Evolutionary conservation across 345 rosid species (phyloP).

Genomic region (Erucastrum elatum): DNA sequence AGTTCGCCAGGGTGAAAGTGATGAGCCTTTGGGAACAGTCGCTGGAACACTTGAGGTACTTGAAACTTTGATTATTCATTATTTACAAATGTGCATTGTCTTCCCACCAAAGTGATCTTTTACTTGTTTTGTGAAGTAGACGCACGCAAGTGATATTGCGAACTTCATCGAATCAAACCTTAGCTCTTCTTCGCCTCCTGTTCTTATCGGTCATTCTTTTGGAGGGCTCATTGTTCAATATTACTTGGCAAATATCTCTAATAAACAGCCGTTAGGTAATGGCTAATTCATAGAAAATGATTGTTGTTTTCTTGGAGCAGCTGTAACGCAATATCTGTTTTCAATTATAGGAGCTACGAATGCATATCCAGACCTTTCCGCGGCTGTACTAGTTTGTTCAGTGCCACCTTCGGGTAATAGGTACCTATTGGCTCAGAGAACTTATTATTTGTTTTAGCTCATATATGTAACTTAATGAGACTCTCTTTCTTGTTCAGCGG

Average conservation of each 20-base stretch:
- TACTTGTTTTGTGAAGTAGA: constrained; percentile 57
- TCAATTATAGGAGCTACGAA: constrained; percentile 41
- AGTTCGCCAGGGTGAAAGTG: constrained; percentile 79
- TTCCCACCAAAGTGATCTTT: neutral
- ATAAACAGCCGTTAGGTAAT: constrained; percentile 43
- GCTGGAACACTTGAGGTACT: constrained; percentile 83
- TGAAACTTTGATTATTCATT: neutral
- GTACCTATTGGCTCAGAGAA: constrained; percentile 34
- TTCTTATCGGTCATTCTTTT: constrained; percentile 85
- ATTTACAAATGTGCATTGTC: neutral
- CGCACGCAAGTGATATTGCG: constrained; percentile 83
- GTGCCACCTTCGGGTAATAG: constrained; percentile 96
- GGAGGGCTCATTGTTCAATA: constrained; percentile 86
- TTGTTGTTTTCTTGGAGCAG: neutral
- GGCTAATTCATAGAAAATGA: neutral
- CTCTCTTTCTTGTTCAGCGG: constrained; percentile 53
- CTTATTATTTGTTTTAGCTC: constrained; percentile 19
- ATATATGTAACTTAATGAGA: neutral
- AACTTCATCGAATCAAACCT: constrained; percentile 63
- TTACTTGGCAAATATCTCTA: constrained; percentile 62
- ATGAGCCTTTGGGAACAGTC: constrained; percentile 58
- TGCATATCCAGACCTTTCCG: constrained; percentile 61
- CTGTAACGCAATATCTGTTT: neutral
- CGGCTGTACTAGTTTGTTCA: constrained; percentile 76
- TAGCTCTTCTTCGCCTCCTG: constrained; percentile 56